These are phyloP conservation scores for Vaccinium darrowii DNA, from an alignment of 148 eudicot species.

Conservation along the genomic window DNA sequence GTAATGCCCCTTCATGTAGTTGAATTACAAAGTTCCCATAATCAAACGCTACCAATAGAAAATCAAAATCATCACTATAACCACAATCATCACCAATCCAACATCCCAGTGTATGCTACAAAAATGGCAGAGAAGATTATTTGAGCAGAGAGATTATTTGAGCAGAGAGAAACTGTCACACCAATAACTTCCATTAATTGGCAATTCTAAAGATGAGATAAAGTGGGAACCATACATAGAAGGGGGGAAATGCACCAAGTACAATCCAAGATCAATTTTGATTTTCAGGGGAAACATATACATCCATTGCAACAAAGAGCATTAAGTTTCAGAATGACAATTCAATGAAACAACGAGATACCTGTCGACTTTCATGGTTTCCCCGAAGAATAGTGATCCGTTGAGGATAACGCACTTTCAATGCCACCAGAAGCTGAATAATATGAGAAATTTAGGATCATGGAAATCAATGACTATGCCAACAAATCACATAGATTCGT, in stretches of 20 bases:
- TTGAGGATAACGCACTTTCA: slow-evolving; percentile 91
- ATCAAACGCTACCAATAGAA: background rate
- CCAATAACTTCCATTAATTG: background rate
- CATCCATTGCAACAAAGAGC: background rate
- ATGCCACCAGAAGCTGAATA: slow-evolving; percentile 89
- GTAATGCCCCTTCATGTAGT: background rate
- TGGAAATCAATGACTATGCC: background rate
- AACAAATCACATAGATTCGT: background rate
- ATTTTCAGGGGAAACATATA: background rate
- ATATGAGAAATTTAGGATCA: slow-evolving; percentile 10
- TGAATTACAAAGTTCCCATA: background rate
- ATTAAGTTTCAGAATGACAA: background rate
- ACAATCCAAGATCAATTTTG: background rate
- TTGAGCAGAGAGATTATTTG: background rate
- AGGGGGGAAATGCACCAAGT: background rate
- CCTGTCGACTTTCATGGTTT: slow-evolving; percentile 99
- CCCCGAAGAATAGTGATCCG: slow-evolving; percentile 96
- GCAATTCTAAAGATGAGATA: background rate
- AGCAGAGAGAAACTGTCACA: background rate
- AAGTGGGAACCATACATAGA: slow-evolving; percentile 6
- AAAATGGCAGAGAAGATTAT: background rate
- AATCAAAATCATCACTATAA: background rate
- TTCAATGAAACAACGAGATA: slow-evolving; percentile 23
- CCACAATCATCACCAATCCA: background rate
- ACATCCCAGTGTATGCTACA: background rate